Evolutionary conservation across 1,284 basidiomycete genomes (phyloP).

Genomic region (Phenoliferia sp.): DNA sequence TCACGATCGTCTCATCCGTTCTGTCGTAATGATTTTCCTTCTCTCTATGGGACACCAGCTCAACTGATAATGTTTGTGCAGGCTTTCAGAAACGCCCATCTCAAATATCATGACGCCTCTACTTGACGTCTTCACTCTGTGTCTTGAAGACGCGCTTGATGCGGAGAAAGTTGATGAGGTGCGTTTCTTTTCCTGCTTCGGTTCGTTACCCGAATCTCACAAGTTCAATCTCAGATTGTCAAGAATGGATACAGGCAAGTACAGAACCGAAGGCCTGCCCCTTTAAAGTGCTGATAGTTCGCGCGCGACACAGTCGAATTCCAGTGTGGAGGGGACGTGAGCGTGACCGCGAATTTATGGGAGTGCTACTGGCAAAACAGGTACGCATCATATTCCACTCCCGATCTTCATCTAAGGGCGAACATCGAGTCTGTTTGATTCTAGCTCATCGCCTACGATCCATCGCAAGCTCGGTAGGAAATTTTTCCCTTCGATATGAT

Average conservation of each 20-base stretch:
- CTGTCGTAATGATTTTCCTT: slow-evolving; percentile 47
- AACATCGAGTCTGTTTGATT: background rate
- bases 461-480: slow-evolving; percentile 66
- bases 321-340: background rate
- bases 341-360: background rate
- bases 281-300: background rate
- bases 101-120: slow-evolving; percentile 48
- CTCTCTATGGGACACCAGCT: background rate
- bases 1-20: slow-evolving; percentile 68
- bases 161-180: slow-evolving; percentile 65
- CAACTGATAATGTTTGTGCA: slow-evolving; percentile 31
- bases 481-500: slow-evolving; percentile 49
- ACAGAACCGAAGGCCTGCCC: slow-evolving; percentile 39
- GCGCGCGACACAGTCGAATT: background rate
- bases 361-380: background rate
- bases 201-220: slow-evolving; percentile 47
- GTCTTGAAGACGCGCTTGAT: slow-evolving; percentile 72
- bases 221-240: slow-evolving; percentile 96
- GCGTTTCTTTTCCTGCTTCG: slow-evolving; percentile 15
- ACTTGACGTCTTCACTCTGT: slow-evolving; percentile 72
- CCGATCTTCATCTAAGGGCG: background rate
- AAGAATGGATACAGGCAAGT: background rate
- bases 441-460: slow-evolving; percentile 84
- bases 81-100: slow-evolving; percentile 44
- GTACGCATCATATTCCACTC: background rate